phyloP scores from a whole-genome alignment of 306 rosid species.

The Trifolium subterraneum region DNA sequence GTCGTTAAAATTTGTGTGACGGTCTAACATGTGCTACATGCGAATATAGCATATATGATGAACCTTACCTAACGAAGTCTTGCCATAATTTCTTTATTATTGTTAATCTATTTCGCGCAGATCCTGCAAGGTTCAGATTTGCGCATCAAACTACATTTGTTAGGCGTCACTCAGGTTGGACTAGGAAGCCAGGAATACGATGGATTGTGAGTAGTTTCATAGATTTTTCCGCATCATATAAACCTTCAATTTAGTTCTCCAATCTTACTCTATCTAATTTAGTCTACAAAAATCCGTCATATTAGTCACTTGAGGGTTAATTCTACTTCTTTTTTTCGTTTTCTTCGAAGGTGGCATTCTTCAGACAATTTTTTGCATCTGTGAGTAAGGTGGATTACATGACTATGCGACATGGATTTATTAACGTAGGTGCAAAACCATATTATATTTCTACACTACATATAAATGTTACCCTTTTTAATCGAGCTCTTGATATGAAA shows the following conservation, averaged over 20 bases:
- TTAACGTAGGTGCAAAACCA: conserved; percentile 50
- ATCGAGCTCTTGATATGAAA: background rate
- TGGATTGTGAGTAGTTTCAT: conserved; percentile 70
- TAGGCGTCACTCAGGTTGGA: conserved; percentile 65
- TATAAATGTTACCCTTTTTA: background rate
- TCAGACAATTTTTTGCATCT: conserved; percentile 65
- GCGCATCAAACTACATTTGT: conserved; percentile 74
- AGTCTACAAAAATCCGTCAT: no score
- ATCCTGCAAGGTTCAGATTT: conserved; percentile 76
- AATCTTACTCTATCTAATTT: no score
- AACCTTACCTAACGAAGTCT: no score
- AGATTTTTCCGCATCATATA: background rate
- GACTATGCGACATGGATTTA: conserved; percentile 76
- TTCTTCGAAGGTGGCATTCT: conserved; percentile 72
- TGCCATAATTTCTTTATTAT: background rate
- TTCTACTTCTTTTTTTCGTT: no score
- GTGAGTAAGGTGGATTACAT: conserved; percentile 73
- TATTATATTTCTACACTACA: background rate
- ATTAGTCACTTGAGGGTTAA: no score
- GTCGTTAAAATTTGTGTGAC: background rate
- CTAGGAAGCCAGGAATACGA: conserved; percentile 60
- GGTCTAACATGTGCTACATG: no score
- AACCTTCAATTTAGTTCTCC: no score
- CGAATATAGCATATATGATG: no score
- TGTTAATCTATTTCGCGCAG: conserved; percentile 33